Evolutionary conservation across 306 rosid species (phyloP), one percentile per base, ranked within the genome.

Genomic region (Cicer pinnatifidum): DNA sequence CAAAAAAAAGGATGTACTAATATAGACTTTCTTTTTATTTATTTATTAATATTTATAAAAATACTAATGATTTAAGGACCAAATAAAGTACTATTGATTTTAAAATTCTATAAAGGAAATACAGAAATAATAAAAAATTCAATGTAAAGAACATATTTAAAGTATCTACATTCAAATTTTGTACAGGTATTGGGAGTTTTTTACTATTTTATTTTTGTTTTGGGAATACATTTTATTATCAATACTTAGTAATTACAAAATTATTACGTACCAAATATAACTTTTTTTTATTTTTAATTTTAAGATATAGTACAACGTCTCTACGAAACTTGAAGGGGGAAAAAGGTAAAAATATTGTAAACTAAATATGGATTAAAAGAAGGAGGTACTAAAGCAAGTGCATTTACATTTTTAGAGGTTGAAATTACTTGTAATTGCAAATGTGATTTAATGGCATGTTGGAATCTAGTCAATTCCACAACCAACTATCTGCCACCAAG

Each of bases 391-490:
- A 61, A 63, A 75, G 73, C 77, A 69, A 61, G 81, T 70, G 72
- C 65, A 59, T 1, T 37, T 58, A 12, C 19, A 53, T 19, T 62
- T 37, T 58, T 33, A 12, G 67, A 50, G 77, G 72, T 19, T 48
- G 20, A 52, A 69, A 35, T 62, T 52, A 69, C 63, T 38, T 16
- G 20, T 76, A 54, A 69, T 44, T 53, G 56, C 43, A 35, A 45
- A 58, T 33, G 60, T 69, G 51, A 75, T 75, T 80, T 80, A 80
- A 68, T 80, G 15, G 12, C 16, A 6, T 1, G 10, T 37, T 37
- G 43, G 37, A 51, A 15, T 41, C 11, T 60, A 50, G 76, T 80
- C 72, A 80, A 59, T 68, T 80, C 68, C 53, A 17, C 84, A 80
- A 75, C 80, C 6, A 81, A 63, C 73, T 17, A 50, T 60, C 50